Evolutionary conservation across 2,329 filamentous ascomycete species (phyloP).

Genomic region (Orbilia ellipsospora): DNA sequence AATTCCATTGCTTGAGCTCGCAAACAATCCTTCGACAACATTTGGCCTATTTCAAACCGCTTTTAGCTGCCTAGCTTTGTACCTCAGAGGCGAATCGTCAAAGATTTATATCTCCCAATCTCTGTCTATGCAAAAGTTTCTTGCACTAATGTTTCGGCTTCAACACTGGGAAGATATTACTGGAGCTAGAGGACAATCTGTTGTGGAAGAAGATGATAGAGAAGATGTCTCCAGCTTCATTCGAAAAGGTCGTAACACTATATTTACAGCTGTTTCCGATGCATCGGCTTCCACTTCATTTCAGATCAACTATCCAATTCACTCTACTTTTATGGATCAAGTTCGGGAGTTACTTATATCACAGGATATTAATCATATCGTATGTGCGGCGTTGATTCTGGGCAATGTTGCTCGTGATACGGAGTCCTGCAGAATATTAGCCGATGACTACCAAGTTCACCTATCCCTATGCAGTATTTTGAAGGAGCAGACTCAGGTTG

Average conservation of each 20-base stretch:
- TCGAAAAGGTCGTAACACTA: conserved; percentile 46
- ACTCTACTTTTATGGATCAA: conserved; percentile 61
- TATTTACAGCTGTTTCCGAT: conserved; percentile 57
- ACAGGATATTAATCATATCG: conserved; percentile 64
- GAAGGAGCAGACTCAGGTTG: conserved; percentile 61
- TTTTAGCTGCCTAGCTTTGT: conserved; percentile 10
- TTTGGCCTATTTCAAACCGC: conserved; percentile 25
- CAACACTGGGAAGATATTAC: conserved; percentile 29
- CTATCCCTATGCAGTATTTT: conserved; percentile 63
- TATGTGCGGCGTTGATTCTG: conserved; percentile 65
- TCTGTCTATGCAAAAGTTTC: conserved; percentile 1
- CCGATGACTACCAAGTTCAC: conserved; percentile 63
- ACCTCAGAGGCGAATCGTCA: conserved; percentile 17
- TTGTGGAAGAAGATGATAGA: conserved; percentile 13
- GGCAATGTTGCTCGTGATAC: conserved; percentile 66
- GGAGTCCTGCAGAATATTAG: conserved; percentile 63
- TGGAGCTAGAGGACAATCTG: neutral
- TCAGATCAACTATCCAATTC: conserved; percentile 62
- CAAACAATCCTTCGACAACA: neutral
- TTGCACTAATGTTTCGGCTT: conserved; percentile 22
- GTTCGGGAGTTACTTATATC: conserved; percentile 62
- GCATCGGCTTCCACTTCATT: conserved; percentile 55
- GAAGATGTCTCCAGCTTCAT: conserved; percentile 38
- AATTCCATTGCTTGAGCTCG: conserved; percentile 15
- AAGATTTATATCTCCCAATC: conserved; percentile 10